Evolutionary conservation across 768 basidiomycete genomes (phyloP).

Genomic region (Calocybe indica): DNA sequence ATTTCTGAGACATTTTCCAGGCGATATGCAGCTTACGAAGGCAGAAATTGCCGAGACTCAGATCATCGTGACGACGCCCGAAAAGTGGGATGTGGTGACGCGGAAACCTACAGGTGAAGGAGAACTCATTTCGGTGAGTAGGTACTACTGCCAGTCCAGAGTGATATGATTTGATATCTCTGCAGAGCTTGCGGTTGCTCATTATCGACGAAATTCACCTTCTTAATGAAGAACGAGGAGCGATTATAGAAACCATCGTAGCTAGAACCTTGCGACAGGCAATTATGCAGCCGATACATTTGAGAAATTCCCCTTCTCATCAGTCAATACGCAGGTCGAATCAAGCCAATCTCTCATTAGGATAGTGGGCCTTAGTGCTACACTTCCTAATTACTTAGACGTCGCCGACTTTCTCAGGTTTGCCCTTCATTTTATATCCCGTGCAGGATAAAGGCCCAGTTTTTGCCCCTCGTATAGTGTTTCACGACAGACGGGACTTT

Average conservation of each 20-base stretch:
- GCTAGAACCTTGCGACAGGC: slow-evolving; percentile 91
- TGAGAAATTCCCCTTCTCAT: not conserved
- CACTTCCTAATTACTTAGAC: slow-evolving; percentile 94
- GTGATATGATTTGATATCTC: not conserved
- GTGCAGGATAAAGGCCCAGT: not conserved
- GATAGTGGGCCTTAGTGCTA: slow-evolving; percentile 93
- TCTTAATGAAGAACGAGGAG: slow-evolving; percentile 95
- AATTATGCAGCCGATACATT: not conserved
- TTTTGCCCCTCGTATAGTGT: slow-evolving; percentile 47
- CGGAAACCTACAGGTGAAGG: slow-evolving; percentile 96
- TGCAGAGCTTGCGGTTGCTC: slow-evolving; percentile 82
- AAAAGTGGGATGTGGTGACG: slow-evolving; percentile 99
- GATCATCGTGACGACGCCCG: slow-evolving; percentile 97
- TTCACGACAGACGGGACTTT: slow-evolving; percentile 79
- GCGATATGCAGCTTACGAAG: slow-evolving; percentile 97
- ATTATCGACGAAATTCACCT: slow-evolving; percentile 98
- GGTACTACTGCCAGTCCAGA: not conserved
- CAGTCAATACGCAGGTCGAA: slow-evolving; percentile 61
- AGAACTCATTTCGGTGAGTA: slow-evolving; percentile 82
- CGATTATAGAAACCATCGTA: slow-evolving; percentile 97
- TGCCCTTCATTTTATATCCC: slow-evolving; percentile 6
- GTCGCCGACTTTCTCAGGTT: slow-evolving; percentile 93
- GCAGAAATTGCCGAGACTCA: slow-evolving; percentile 93
- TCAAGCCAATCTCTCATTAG: slow-evolving; percentile 94
- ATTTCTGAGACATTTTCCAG: slow-evolving; percentile 22